Evolutionary conservation across 305 asterid species (phyloP), one percentile per base, ranked within the genome.

Genomic region (Fraxinus floribunda): DNA sequence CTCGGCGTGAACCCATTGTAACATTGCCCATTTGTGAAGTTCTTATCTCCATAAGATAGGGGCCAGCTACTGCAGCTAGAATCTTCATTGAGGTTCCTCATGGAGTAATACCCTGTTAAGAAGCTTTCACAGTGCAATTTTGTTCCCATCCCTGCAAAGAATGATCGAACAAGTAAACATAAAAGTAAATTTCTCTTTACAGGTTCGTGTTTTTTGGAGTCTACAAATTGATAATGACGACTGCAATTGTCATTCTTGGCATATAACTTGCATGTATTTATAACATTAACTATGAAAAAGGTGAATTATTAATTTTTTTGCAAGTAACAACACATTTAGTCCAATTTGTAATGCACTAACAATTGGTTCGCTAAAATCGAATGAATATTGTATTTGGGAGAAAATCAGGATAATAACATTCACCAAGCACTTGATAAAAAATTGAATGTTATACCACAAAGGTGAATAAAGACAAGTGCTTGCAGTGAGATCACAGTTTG

Each of bases 51-150:
- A 35, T 90, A 92, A 88, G 87, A 90, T 22, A 86, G 55, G 34
- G 95, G 92, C 97, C 95, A 94, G 84, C 98, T 92, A 78, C 92
- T 92, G 85, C 97, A 88, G 88, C 95, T 95, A 72, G 94, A 92
- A 89, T 94, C 97, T 86, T 92, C 98, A 80, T 95, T 95, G 78
- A 93, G 96, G 89, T 94, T 93, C 89, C 94, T 93, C 98, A 95
- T 95, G 82, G 91, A 90, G 86, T 86, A 86, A 91, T 83, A 89
- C 32, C 89, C 94, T 11, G 94, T 91, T 82, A 93, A 81, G 86
- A 84, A 89, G 92, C 92, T 92, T 91, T 94, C 89, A 90, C 86
- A 88, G 75, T 95, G 91, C 81, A 95, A 91, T 88, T 92, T 91
- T 85, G 97, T 93, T 89, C 97, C 97, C 98, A 95, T 93, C 85